Base-by-base conservation (phyloP, 164 flowering plant species). In the Vitis rupestris region DNA sequence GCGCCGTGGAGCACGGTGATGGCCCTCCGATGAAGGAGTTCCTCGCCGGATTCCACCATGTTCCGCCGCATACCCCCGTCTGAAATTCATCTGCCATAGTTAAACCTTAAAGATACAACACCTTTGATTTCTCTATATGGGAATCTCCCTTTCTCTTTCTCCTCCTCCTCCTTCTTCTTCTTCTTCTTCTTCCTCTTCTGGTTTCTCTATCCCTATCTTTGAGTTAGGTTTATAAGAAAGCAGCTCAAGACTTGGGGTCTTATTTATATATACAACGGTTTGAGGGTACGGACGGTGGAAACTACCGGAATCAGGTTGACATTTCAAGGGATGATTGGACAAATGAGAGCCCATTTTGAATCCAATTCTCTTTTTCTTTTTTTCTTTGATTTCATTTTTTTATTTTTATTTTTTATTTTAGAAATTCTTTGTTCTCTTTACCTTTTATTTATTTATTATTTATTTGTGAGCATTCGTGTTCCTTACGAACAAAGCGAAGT, bases 11-110 rank as follows among this genome's bases (percentile, higher is more conserved):
- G 74, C 86, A 88, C 2, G 90, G 85, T 16, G 88, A 84, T 1
- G 82, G 17, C 67, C 70, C 51, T 50, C 67, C 48, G 12, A 50
- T 9, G 15, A 79, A 74, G 52, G 58, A 23, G 61, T 19, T 79
- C 65, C 79, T 74, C 11, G 83, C 17, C 1, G 85, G 47, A 67
- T 74, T 87, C 94, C 94, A 88, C 93, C 88, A 87, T 64, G 65
- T 86, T 9, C 78, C 88, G 9, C 85, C 81, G 54, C 82, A 82
- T 65, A 84, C 74, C 12, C 80, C 86, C 15, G 78, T 74, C 56
- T 82, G 88, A 72, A 84, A 81, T 14, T 87, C 85, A n/a, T 87
- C 89, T 8, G 83, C 97, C 97, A 91, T 91, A 61, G 51, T 48
- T 10, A 17, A 44, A 9, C 54, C 8, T 54, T 8, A 37, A 37